Conservation (phyloP, 164 flowering plant genomes). For the Warburgia ugandensis region DNA sequence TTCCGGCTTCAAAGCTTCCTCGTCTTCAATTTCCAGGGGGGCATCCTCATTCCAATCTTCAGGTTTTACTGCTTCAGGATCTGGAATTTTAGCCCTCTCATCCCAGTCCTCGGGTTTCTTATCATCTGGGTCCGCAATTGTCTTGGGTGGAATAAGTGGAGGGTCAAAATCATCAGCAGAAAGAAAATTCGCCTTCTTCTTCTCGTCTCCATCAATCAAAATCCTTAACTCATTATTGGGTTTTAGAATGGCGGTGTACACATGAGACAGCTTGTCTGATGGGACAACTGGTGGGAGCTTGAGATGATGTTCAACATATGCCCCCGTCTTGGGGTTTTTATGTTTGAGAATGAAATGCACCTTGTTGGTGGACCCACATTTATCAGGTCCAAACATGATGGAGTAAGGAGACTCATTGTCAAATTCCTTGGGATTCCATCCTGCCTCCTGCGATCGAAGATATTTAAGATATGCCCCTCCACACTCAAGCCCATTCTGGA, state of each 20-base stretch:
- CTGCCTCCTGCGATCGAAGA: constrained; percentile 95
- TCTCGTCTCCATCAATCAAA: constrained; percentile 88
- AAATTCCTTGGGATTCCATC: constrained; percentile 78
- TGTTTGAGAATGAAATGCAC: constrained; percentile 94
- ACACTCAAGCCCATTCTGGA: constrained; percentile 93
- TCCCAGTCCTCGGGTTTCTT: constrained; percentile 99
- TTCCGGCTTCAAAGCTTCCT: constrained; percentile 91
- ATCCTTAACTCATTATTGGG: constrained; percentile 64
- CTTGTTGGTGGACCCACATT: constrained; percentile 91
- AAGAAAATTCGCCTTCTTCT: constrained; percentile 73
- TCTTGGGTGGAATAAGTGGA: constrained; percentile 65
- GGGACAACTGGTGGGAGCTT: constrained; percentile 86
- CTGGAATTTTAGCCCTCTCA: constrained; percentile 88
- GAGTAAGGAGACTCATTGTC: constrained; percentile 90
- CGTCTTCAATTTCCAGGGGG: constrained; percentile 93
- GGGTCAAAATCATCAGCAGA: constrained; percentile 86
- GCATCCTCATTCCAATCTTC: constrained; percentile 99
- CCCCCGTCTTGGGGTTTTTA: constrained; percentile 89
- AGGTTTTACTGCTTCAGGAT: constrained; percentile 81
- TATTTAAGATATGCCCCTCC: constrained; percentile 96
- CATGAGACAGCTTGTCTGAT: constrained; percentile 80
- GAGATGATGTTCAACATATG: constrained; percentile 86
- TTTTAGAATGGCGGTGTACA: constrained; percentile 76
- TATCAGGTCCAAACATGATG: constrained; percentile 98
- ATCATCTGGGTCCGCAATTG: constrained; percentile 96